These are phyloP conservation scores for Candida tetrigidarum DNA, from an alignment of 1,139 yeast genomes.

Conservation along the genomic window DNA sequence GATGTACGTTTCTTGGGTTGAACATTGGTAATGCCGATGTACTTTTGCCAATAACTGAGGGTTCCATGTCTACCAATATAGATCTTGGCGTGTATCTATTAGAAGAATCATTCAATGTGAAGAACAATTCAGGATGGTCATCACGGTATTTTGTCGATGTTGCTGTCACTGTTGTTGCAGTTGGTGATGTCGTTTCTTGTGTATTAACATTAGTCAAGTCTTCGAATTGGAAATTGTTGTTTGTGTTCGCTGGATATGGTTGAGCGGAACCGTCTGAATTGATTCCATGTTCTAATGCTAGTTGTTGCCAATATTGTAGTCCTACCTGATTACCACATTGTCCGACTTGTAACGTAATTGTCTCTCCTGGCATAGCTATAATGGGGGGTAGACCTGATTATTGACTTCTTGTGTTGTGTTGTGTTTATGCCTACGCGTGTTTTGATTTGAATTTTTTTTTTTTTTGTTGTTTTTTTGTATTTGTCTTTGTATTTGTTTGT, in stretches of 20 bases:
- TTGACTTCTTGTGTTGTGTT: too few species aligned
- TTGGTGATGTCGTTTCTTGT: conserved; percentile 14
- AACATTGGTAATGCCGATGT: conserved; percentile 65
- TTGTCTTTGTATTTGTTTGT: too few species aligned
- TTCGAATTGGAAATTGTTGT: conserved; percentile 8
- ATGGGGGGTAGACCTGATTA: too few species aligned
- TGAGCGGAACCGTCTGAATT: conserved; percentile 66
- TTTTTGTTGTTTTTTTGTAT: too few species aligned
- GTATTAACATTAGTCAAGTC: conserved; percentile 8
- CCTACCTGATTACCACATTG: conserved; percentile 99
- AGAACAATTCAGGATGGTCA: conserved; percentile 85
- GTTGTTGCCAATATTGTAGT: conserved; percentile 88
- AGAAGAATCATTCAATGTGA: conserved; percentile 70
- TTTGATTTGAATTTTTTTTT: too few species aligned
- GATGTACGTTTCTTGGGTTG: conserved; percentile 82
- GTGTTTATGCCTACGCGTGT: too few species aligned
- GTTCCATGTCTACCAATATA: conserved; percentile 84
- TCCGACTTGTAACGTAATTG: conserved; percentile 56
- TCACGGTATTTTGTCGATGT: conserved; percentile 41
- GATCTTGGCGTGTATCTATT: conserved; percentile 89
- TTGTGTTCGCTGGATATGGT: conserved; percentile 26
- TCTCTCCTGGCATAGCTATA: conserved; percentile 28
- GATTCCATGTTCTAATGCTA: conserved; percentile 89
- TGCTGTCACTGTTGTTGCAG: conserved; percentile 5
- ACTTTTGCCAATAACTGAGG: conserved; percentile 80